Base-by-base conservation (phyloP, 2,329 filamentous ascomycete genomes). In the Aspergillus fumigatiaffinis region DNA sequence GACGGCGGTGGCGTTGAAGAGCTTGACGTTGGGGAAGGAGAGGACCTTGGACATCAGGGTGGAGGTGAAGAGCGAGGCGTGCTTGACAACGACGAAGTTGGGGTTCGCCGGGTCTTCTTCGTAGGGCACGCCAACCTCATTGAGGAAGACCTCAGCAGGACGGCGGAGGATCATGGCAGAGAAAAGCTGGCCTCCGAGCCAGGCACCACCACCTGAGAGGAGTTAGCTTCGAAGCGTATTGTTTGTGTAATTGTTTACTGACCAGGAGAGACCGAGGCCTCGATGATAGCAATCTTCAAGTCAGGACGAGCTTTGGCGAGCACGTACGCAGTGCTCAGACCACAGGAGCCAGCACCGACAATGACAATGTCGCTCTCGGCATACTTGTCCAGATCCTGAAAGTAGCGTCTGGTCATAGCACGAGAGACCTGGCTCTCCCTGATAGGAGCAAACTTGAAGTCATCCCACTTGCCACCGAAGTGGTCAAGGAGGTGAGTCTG, bases 351-450 rank as follows among this genome's bases (percentile, higher is more conserved):
- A 32, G 92, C 92, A 58, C 92, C 92, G 63, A 96, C 84, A 72
- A 96, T 96, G 79, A 96, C 92, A 70, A 96, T 87, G 82, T 96
- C 92, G 50, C 89, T 91, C 80, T 96, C 92, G 74, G 92, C 91
- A 72, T 96, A 94, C 60, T 78, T 84, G 80, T 96, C 90, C 54
- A 97, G 81, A 78, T 97, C 92, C 68, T 85, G 78, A 76, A 96
- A 96, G 87, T 96, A 97, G 73, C 92, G 91, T 53, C 90, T 85
- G 54, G 90, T 93, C 92, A 96, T 96, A 73, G 92, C 91, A 62
- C 92, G 90, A 52, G 90, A 93, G 73, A 96, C 92, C 78, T 95
- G 90, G 64, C 86, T 90, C 84, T 96, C 92, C 65, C 92, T 89
- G 77, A 97, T 96, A 55, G 89, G 89, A 53, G 87, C 84, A 75